phyloP scores from a whole-genome alignment of 345 rosid genomes.

The Carallia pectinifolia region DNA sequence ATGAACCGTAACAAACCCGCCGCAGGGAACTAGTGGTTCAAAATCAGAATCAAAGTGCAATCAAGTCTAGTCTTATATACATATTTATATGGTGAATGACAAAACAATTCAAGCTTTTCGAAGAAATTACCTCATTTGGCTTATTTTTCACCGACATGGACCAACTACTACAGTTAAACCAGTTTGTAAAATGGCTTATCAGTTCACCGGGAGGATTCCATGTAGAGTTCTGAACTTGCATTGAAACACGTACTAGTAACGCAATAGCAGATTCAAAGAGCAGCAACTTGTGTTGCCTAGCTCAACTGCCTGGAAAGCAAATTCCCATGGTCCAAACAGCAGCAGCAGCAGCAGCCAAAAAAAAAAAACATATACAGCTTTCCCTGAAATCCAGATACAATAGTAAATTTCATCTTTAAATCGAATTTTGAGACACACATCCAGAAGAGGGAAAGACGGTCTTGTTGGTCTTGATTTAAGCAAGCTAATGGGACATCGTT shows the following conservation, averaged over 20 bases:
- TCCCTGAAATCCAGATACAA: background rate
- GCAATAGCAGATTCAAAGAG: too few species aligned
- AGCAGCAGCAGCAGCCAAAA: background rate
- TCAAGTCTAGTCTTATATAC: too few species aligned
- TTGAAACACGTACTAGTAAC: too few species aligned
- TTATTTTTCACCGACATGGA: too few species aligned
- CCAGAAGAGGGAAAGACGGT: background rate
- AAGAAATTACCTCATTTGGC: too few species aligned
- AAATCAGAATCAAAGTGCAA: too few species aligned
- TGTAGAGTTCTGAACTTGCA: too few species aligned
- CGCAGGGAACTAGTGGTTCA: too few species aligned
- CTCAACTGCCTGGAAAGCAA: background rate
- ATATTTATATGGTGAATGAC: too few species aligned
- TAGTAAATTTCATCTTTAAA: background rate
- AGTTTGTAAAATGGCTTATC: background rate
- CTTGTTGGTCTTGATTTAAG: slow-evolving; percentile 1
- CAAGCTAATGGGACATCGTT: slow-evolving; percentile 1
- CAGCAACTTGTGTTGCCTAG: background rate
- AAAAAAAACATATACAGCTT: background rate
- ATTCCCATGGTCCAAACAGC: background rate
- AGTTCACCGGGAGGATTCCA: background rate
- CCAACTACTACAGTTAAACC: too few species aligned
- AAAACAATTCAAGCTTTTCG: too few species aligned
- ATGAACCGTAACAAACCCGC: too few species aligned
- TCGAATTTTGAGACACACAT: background rate